Percentiles rank a stretch among this genome's conserved stretches.
Evolutionary conservation across 1,284 basidiomycete genomes (phyloP).

Genomic region (Golubevia sp.): DNA sequence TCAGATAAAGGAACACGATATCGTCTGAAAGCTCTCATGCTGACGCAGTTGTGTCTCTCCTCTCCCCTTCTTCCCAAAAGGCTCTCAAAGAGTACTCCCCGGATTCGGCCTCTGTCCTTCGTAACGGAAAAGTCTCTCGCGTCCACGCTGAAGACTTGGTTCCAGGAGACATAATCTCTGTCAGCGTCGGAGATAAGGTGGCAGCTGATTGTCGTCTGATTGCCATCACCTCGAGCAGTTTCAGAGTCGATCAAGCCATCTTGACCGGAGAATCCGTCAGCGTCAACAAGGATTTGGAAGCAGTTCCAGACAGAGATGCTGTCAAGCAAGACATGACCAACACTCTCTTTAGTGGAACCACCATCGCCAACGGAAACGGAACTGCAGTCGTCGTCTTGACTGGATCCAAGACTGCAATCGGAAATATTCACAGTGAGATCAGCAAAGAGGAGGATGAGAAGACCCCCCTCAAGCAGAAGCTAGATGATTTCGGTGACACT

Average conservation of each 20-base stretch:
- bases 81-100: constrained; percentile 57
- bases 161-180: constrained; percentile 52
- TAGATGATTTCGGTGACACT: constrained; percentile 59
- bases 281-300: constrained; percentile 47
- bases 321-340: constrained; percentile 61
- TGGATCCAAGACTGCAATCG: constrained; percentile 53
- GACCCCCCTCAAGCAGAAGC: constrained; percentile 58
- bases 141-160: constrained; percentile 46
- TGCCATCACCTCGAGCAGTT: constrained; percentile 43
- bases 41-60: too few species aligned
- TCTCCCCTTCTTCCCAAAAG: not conserved
- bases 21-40: too few species aligned
- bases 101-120: constrained; percentile 46
- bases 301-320: constrained; percentile 35
- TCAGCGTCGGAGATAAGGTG: constrained; percentile 57
- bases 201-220: constrained; percentile 56
- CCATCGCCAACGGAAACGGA: constrained; percentile 48
- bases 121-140: constrained; percentile 21
- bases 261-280: constrained; percentile 55
- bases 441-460: constrained; percentile 49
- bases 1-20: too few species aligned
- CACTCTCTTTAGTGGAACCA: constrained; percentile 58
- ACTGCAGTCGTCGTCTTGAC: constrained; percentile 46
- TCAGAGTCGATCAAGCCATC: constrained; percentile 59
- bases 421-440: constrained; percentile 56